phyloP scores from a whole-genome alignment of 176 grass and related monocot species.

The Oryza longistaminata region DNA sequence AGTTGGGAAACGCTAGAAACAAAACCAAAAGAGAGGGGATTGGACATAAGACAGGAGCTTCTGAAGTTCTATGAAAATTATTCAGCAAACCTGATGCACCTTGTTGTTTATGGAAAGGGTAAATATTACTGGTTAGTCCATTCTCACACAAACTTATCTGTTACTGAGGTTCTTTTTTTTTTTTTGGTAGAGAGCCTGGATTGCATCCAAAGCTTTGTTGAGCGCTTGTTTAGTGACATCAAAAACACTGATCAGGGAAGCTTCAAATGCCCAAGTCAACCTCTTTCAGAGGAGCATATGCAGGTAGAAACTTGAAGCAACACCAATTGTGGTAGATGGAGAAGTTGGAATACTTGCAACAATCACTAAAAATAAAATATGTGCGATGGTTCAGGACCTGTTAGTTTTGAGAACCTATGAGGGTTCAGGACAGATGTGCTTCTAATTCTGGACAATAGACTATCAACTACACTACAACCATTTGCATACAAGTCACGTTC shows the following conservation, averaged over 20 bases:
- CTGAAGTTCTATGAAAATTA: slow-evolving; percentile 88
- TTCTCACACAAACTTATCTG: slow-evolving; percentile 6
- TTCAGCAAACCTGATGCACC: slow-evolving; percentile 96
- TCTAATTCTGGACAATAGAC: not conserved
- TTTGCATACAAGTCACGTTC: not conserved
- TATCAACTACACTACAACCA: not conserved
- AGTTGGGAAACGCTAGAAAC: slow-evolving; percentile 92
- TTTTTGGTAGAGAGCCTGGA: slow-evolving; percentile 73
- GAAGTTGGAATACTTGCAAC: not conserved
- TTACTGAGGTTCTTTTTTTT: slow-evolving; percentile 15
- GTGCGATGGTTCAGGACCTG: not conserved
- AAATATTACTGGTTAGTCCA: slow-evolving; percentile 27
- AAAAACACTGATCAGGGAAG: slow-evolving; percentile 48
- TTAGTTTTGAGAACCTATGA: not conserved
- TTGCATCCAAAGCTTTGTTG: slow-evolving; percentile 77
- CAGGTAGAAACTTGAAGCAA: slow-evolving; percentile 60
- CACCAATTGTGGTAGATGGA: slow-evolving; percentile 20
- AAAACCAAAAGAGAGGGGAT: slow-evolving; percentile 73
- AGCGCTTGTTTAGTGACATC: slow-evolving; percentile 62
- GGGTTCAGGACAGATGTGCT: not conserved
- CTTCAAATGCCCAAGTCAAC: slow-evolving; percentile 68
- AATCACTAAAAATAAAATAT: slow-evolving; percentile 19
- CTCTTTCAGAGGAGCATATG: slow-evolving; percentile 74
- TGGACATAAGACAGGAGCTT: slow-evolving; percentile 85
- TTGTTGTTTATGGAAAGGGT: slow-evolving; percentile 96